Evolutionary conservation across 75 land plant genomes (phyloP), one percentile per base, ranked within the genome.

Genomic region (Pinus tabuliformis): DNA sequence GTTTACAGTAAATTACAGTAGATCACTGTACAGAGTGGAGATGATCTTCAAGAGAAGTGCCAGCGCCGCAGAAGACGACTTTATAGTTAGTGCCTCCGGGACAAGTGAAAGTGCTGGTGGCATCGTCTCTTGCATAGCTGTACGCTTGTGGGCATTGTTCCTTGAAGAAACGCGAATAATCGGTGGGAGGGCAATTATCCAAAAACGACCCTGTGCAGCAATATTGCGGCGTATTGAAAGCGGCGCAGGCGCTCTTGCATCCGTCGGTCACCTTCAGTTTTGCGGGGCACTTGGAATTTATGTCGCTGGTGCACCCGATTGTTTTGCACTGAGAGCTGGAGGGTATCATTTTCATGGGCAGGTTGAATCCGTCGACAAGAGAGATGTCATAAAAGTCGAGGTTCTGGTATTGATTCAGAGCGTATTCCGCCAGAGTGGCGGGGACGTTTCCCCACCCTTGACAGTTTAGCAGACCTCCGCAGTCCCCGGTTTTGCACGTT

Each of bases 301-400:
- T 54, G 62, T 85, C 80, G 54, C 20, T 42, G 66, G 24, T 37
- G 26, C 87, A 85, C 14, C 70, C 71, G 61, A 81, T 62, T 17
- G 26, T 37, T 0, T 58, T 77, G 57, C 78, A 76, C 15, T 16
- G 57, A 1, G 75, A 73, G 12, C 52, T 56, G 20, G 72, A 57
- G 15, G 83, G 86, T 18, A 37, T 58, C 36, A 86, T 66, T 30
- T 52, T 18, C 59, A 86, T 28, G 11, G 78, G 79, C 21, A 83
- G n/a, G 73, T 86, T 86, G 82, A 82, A 83, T 15, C 87, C 87
- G 9, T 85, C 87, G 11, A 85, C 87, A 17, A 85, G 76, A 56
- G 80, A 77, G 36, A 85, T 81, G 62, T 85, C 85, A 30, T 82
- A 85, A 81, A 82, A 85, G 58, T 85, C 87, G 4, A 75, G 76